Percentiles rank a stretch among this genome's conserved stretches.
Conservation (phyloP, 257 asterid species). For the Nemophila menziesii region DNA sequence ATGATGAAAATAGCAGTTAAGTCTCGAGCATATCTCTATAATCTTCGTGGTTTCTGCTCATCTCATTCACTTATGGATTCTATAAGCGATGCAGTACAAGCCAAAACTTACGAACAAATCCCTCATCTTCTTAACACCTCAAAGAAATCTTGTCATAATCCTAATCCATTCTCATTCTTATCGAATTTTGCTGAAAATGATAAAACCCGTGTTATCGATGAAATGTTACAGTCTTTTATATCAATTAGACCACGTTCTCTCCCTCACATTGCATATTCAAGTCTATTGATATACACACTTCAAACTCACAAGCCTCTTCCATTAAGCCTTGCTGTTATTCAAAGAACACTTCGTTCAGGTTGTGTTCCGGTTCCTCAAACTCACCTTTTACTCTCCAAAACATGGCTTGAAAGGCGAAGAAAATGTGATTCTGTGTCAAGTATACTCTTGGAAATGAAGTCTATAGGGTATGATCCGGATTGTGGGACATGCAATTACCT, state of each 20-base stretch:
- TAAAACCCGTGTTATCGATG: conserved; percentile 30
- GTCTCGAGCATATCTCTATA: background rate
- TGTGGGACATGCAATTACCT: conserved; percentile 66
- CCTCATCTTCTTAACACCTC: conserved; percentile 42
- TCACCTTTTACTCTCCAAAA: conserved; percentile 45
- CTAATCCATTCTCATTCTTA: conserved; percentile 62
- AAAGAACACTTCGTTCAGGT: conserved; percentile 67
- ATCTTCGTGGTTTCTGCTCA: conserved; percentile 20
- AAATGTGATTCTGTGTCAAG: conserved; percentile 19
- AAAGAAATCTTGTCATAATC: conserved; percentile 12
- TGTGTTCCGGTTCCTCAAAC: conserved; percentile 57
- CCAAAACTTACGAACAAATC: conserved; percentile 39
- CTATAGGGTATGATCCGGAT: conserved; percentile 56
- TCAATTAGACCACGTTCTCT: too few relatives aligned
- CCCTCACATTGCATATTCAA: conserved; percentile 39
- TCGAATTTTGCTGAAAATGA: conserved; percentile 27
- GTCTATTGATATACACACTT: conserved; percentile 51
- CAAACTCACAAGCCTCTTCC: conserved; percentile 48
- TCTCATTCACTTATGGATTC: conserved; percentile 30
- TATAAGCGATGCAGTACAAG: conserved; percentile 38
- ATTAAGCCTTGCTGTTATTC: conserved; percentile 49
- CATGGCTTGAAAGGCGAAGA: conserved; percentile 40
- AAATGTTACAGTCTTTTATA: conserved; percentile 47
- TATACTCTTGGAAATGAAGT: conserved; percentile 42
- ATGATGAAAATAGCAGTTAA: background rate